Evolutionary conservation across 2,329 filamentous ascomycete species (phyloP).

Genomic region (Apiospora aurea): DNA sequence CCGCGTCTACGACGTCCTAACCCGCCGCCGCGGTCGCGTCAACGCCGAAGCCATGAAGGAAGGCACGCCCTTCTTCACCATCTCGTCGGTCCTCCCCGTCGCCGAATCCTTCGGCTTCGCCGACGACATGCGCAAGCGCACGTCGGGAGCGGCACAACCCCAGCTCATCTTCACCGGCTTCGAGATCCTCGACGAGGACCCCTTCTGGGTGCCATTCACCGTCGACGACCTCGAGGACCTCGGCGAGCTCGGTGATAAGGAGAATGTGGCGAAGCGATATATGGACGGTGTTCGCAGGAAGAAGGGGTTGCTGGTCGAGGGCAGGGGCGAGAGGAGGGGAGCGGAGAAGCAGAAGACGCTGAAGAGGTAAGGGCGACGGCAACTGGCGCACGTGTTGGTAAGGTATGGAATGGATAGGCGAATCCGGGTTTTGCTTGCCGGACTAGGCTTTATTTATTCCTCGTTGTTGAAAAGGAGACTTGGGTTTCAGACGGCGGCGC

Average conservation of each 20-base stretch:
- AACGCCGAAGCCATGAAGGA: conserved; percentile 92
- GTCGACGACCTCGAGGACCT: conserved; percentile 97
- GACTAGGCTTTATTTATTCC: background rate
- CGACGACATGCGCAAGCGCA: conserved; percentile 95
- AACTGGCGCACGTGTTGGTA: background rate
- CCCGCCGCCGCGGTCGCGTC: conserved; percentile 86
- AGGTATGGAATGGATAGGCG: background rate
- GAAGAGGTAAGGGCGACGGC: conserved; percentile 57
- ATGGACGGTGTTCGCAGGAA: conserved; percentile 86
- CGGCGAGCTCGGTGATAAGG: conserved; percentile 89
- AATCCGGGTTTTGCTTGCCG: background rate
- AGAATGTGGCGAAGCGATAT: conserved; percentile 96
- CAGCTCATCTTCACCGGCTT: conserved; percentile 95
- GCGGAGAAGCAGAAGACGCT: conserved; percentile 89
- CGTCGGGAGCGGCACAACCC: conserved; percentile 86
- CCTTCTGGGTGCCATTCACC: conserved; percentile 96
- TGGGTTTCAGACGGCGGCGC: background rate
- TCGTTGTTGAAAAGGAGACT: background rate
- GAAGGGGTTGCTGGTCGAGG: conserved; percentile 88
- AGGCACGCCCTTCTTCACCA: conserved; percentile 95
- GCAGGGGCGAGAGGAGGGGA: conserved; percentile 77
- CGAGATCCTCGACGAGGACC: conserved; percentile 92
- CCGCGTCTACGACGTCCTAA: conserved; percentile 97
- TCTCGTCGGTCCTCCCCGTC: conserved; percentile 85
- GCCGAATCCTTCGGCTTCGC: conserved; percentile 95